Conservation (phyloP, 2,329 filamentous ascomycete genomes). For the Dryadomyces quercus-mongolicae region DNA sequence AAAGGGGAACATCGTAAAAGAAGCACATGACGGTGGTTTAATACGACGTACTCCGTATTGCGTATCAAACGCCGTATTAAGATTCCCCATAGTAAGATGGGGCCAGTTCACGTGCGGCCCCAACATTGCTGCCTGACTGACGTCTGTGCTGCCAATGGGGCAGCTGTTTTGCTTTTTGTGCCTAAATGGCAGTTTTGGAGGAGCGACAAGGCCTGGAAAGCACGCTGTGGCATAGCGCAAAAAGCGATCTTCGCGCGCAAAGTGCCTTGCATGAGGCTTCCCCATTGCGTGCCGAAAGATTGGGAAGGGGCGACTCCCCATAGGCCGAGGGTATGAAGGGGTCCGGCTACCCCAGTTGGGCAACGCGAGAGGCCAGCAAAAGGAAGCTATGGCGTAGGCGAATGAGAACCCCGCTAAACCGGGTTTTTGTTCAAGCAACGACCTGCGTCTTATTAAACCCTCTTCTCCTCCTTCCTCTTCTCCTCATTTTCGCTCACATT, state of each 20-base stretch:
- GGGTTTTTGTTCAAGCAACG: background rate
- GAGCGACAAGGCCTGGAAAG: background rate
- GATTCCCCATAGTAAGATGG: background rate
- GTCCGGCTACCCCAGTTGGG: background rate
- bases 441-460: constrained; percentile 1
- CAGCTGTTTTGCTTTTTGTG: background rate
- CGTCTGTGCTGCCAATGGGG: no score
- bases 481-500: background rate
- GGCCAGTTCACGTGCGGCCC: background rate
- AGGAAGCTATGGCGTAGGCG: background rate
- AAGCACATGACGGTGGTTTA: no score
- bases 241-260: background rate
- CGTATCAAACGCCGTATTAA: background rate
- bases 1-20: no score
- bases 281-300: background rate
- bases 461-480: background rate
- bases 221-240: background rate
- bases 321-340: background rate
- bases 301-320: background rate
- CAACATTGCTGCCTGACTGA: background rate
- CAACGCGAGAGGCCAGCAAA: background rate
- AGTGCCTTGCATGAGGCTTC: background rate
- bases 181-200: background rate
- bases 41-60: no score
- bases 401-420: constrained; percentile 4